Evolutionary conservation across 345 rosid genomes (phyloP).

Genomic region (Geranium brycei): DNA sequence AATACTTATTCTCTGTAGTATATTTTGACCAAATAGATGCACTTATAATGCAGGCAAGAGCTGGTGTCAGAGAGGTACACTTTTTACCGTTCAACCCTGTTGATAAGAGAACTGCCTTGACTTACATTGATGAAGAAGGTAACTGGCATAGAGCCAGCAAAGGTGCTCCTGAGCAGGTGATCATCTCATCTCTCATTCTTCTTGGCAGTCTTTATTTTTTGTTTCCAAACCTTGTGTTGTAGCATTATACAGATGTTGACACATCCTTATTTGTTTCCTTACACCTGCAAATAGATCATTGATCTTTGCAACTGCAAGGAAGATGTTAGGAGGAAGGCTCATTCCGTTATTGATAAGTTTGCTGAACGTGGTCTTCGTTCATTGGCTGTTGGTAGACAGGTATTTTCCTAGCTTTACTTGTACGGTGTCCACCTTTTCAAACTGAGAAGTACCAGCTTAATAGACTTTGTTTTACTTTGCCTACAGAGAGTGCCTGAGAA

Average conservation of each 20-base stretch:
- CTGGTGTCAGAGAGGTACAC: conserved; percentile 26
- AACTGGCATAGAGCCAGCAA: conserved; percentile 28
- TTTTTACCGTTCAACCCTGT: conserved; percentile 31
- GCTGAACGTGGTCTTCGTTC: conserved; percentile 35
- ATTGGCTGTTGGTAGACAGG: conserved; percentile 25
- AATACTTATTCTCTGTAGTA: too few relatives aligned
- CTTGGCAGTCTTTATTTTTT: neutral
- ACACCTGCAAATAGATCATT: conserved; percentile 13
- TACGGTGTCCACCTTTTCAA: neutral
- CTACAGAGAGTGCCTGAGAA: conserved; percentile 56
- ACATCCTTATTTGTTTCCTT: neutral
- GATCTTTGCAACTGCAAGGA: conserved; percentile 19
- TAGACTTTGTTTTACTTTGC: neutral
- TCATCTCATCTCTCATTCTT: neutral
- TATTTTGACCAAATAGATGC: neutral
- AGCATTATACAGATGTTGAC: neutral
- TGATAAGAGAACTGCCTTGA: conserved; percentile 30
- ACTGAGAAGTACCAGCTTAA: neutral
- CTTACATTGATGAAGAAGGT: conserved; percentile 20
- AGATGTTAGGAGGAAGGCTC: conserved; percentile 18
- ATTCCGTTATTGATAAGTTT: conserved; percentile 19
- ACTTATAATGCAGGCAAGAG: conserved; percentile 21
- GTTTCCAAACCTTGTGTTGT: neutral
- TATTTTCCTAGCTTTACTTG: neutral
- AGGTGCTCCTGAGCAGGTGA: conserved; percentile 33